Percentiles rank a stretch among this genome's conserved stretches.
These are phyloP conservation scores for Cydonia oblonga DNA, from an alignment of 331 rosid genomes.

Conservation along the genomic window DNA sequence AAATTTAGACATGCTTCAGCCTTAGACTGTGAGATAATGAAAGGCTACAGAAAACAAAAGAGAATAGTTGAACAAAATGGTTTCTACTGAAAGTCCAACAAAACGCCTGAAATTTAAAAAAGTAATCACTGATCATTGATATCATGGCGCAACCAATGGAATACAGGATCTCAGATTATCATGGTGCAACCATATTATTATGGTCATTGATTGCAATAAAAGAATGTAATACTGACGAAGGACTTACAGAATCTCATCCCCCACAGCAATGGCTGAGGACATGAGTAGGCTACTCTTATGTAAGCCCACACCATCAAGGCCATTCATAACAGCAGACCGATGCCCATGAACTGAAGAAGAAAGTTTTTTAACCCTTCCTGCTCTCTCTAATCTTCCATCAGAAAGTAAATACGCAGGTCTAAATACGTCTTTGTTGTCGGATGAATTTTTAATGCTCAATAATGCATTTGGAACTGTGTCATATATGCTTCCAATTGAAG, in stretches of 20 bases:
- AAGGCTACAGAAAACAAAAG: not conserved
- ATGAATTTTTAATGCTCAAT: conserved; percentile 33
- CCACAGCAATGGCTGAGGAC: conserved; percentile 71
- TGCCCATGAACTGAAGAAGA: conserved; percentile 35
- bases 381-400: conserved; percentile 94
- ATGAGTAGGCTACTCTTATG: conserved; percentile 50
- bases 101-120: not conserved
- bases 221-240: conserved; percentile 15
- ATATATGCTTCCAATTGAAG: conserved; percentile 81
- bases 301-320: conserved; percentile 27
- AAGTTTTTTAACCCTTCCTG: conserved; percentile 69
- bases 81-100: not conserved
- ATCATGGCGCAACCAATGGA: not conserved
- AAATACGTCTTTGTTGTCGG: conserved; percentile 36
- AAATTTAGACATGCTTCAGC: not conserved
- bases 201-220: not conserved
- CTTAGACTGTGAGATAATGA: not conserved
- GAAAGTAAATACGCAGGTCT: conserved; percentile 86
- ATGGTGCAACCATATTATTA: not conserved
- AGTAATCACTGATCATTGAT: not conserved
- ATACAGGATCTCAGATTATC: no score
- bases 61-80: not conserved
- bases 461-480: conserved; percentile 86
- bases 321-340: conserved; percentile 44
- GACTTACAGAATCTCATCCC: conserved; percentile 95